Evolutionary conservation across 2,329 filamentous ascomycete species (phyloP), one percentile per base, ranked within the genome.

Genomic region (Talaromyces sp.): DNA sequence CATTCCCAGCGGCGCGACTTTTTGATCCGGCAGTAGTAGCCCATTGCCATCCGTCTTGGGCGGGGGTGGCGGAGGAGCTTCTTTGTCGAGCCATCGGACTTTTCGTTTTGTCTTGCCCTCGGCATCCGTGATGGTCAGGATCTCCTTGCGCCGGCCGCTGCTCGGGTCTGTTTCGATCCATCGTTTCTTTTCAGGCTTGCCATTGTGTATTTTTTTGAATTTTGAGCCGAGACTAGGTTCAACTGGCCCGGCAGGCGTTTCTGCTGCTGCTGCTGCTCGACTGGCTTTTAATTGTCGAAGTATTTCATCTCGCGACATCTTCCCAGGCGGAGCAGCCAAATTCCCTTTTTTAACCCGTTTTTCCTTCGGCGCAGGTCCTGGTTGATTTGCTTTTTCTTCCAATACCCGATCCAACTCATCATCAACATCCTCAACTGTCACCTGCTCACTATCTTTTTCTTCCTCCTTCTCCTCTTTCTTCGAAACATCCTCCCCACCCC

Each of bases 61-160:
- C 5, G 27, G 41, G 1, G 57, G 50, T 9, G 27, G 41, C 32
- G 43, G 12, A 12, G 27, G 38, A 21, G 27, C 67, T 50, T 73
- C 66, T 19, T 71, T 75, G 66, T 74, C 74, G 52, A 81, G 71
- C 75, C 85, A 86, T 62, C 82, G 77, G 19, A 84, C 77, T 69
- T 86, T 87, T 62, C 82, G 78, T 72, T 87, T 88, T 57, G 83
- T 81, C 46, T 82, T 84, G 14, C 85, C 85, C 58, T 87, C 77
- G 21, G 80, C 79, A 63, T 85, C 83, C 7, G 81, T 82, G 17
- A 83, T 81, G 41, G 85, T 79, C 14, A 88, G 72, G 2, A 88
- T 79, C 65, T 88, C 85, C 54, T 83, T 77, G 17, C 77, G 58
- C 71, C 84, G 68, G 68, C 78, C 79, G 17, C 50, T 59, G 50